Evolutionary conservation across 2,329 filamentous ascomycete species (phyloP).

Genomic region (Penicillium janthinellum): DNA sequence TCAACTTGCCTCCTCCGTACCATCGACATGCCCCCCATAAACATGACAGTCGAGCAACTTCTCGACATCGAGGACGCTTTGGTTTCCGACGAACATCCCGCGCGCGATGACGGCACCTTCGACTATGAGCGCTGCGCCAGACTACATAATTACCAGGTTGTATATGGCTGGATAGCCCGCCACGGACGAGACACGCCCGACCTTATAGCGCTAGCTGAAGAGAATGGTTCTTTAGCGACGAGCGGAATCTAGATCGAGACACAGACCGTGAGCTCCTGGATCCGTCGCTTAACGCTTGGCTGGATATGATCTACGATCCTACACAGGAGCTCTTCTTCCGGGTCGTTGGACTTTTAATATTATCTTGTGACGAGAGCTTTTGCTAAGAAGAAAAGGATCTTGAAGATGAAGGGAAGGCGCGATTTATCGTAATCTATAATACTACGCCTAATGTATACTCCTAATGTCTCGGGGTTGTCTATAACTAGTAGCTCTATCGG

Average conservation of each 20-base stretch:
- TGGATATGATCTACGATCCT: conserved; percentile 17
- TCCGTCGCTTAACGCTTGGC: conserved; percentile 15
- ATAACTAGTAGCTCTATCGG: conserved; percentile 22
- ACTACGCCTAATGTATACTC: conserved; percentile 13
- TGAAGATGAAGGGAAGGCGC: conserved; percentile 1
- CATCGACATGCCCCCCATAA: neutral
- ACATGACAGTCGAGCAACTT: neutral
- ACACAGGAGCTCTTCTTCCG: conserved; percentile 18
- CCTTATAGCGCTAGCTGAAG: conserved; percentile 10
- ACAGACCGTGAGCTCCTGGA: conserved; percentile 14
- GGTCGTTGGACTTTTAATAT: conserved; percentile 13
- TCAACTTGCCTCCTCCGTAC: neutral
- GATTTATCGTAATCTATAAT: conserved; percentile 21
- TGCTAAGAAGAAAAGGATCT: conserved; percentile 10
- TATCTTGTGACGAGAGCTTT: conserved; percentile 4
- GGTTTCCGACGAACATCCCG: conserved; percentile 10
- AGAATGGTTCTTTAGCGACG: neutral
- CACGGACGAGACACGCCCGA: conserved; percentile 11
- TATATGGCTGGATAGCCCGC: conserved; percentile 23
- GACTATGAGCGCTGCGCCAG: conserved; percentile 21
- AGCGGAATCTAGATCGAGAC: neutral
- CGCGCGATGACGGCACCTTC: conserved; percentile 10
- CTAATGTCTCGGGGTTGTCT: conserved; percentile 30
- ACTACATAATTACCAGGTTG: conserved; percentile 27
- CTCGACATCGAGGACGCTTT: conserved; percentile 1